Percentiles rank a stretch among this genome's conserved stretches.
phyloP scores from a whole-genome alignment of 108 stramenopile genomes.

The Nitzschia palea region DNA sequence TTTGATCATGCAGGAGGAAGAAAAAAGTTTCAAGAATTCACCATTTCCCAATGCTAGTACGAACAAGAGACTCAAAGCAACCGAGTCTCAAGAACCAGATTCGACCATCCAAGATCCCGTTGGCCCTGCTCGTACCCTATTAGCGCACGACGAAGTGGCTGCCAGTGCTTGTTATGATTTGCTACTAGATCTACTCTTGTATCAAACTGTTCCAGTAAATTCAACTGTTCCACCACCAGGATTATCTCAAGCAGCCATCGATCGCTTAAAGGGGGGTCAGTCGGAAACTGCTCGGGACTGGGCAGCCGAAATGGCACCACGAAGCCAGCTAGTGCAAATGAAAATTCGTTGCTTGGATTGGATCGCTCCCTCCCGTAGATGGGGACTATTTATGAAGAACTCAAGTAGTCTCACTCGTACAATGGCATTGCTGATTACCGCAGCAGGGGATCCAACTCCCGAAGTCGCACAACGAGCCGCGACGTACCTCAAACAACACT shows the following conservation, averaged over 20 bases:
- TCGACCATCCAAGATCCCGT: background rate
- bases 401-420: constrained; percentile 50
- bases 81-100: background rate
- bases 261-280: constrained; percentile 48
- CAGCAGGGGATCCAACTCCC: constrained; percentile 50
- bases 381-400: constrained; percentile 45
- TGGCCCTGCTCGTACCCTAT: background rate
- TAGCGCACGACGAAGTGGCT: constrained; percentile 18
- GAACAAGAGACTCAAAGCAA: constrained; percentile 21
- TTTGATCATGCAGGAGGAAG: constrained; percentile 31
- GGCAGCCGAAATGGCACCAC: constrained; percentile 55
- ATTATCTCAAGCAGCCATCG: constrained; percentile 49
- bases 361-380: constrained; percentile 64
- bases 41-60: background rate
- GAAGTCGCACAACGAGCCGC: constrained; percentile 62
- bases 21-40: background rate
- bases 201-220: constrained; percentile 31
- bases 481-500: constrained; percentile 59
- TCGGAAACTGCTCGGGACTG: constrained; percentile 39
- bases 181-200: constrained; percentile 60
- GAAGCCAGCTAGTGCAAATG: constrained; percentile 37
- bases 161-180: constrained; percentile 63
- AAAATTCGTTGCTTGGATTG: constrained; percentile 57
- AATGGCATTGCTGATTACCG: constrained; percentile 56
- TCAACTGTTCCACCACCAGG: constrained; percentile 64